Percentiles rank a stretch among this genome's conserved stretches.
Evolutionary conservation across 2,329 filamentous ascomycete species (phyloP).

Genomic region (Daldinia eschscholtzii): DNA sequence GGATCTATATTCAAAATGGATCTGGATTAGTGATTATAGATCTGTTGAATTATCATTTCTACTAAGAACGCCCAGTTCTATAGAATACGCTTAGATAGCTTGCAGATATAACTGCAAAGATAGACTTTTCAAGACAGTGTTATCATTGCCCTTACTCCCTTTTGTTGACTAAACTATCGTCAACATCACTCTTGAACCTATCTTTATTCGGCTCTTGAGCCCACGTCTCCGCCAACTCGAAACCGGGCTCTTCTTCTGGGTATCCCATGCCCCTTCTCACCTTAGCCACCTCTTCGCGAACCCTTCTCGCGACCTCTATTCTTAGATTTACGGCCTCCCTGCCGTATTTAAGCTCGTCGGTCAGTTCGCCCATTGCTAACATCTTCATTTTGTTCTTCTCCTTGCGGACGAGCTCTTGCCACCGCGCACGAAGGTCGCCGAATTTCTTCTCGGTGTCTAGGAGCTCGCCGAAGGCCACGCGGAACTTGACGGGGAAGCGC

Average conservation of each 20-base stretch:
- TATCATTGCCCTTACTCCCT: conserved; percentile 39
- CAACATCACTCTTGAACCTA: conserved; percentile 66
- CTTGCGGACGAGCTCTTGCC: conserved; percentile 74
- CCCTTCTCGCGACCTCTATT: conserved; percentile 81
- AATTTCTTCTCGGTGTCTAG: conserved; percentile 81
- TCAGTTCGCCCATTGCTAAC: conserved; percentile 69
- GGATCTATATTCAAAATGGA: not conserved
- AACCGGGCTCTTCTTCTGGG: conserved; percentile 75
- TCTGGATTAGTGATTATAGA: not conserved
- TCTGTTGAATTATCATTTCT: not conserved
- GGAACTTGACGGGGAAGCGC: conserved; percentile 76
- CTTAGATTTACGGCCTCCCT: conserved; percentile 82
- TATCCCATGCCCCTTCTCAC: conserved; percentile 79
- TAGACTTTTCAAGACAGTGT: not conserved
- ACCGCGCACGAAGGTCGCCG: conserved; percentile 79
- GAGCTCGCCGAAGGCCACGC: conserved; percentile 82
- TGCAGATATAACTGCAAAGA: not conserved
- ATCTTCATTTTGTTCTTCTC: conserved; percentile 51
- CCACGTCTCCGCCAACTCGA: conserved; percentile 86
- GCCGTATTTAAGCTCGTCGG: conserved; percentile 76
- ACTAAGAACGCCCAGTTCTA: not conserved
- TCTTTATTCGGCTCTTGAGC: conserved; percentile 63
- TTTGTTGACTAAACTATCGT: conserved; percentile 63
- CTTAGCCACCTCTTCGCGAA: conserved; percentile 84
- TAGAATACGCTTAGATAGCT: not conserved